Evolutionary conservation across 2,329 filamentous ascomycete species (phyloP), one percentile per base, ranked within the genome.

Genomic region (Colletotrichum tamarilloi): DNA sequence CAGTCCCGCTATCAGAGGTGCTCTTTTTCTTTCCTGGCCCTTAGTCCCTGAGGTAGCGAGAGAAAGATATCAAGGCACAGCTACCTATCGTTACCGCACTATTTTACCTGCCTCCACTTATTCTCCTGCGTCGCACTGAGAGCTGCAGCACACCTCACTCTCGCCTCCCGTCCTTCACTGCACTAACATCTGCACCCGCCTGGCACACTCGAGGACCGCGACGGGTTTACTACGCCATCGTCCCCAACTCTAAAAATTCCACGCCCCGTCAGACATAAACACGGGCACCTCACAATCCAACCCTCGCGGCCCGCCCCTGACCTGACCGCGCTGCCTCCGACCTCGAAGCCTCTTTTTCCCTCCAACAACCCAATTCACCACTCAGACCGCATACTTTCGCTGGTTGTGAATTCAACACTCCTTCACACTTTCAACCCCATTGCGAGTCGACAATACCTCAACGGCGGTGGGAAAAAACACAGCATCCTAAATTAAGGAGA

Each of bases 191-290:
- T 42, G 49, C 32, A 64, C 56, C 62, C 67, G 35, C 59, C 62
- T 65, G 28, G 62, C 56, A 71, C 62, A 71, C 62, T 71, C 67
- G 58, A 67, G 67, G 60, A 71, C 60, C 49, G 62, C 67, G 71
- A 66, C 71, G 52, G 68, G 52, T 32, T 73, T 56, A 62, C 72
- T 72, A 72, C 72, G 62, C 72, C 68, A 74, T 74, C 68, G 68
- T 72, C 62, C 56, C 72, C 72, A 74, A 74, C 72, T 74, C 68
- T 74, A 72, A 74, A 74, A 74, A 74, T 73, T 72, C 58, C 72
- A 74, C 68, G 53, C 58, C 49, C 72, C 63, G 57, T 72, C 62
- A 72, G 58, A 73, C 72, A 74, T 63, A 74, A 74, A 74, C 72
- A 73, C 62, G 19, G 42, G 16, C 42, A 49, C 42, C 19, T 49